Evolutionary conservation across 805 yeast genomes (phyloP).

Genomic region (Wickerhamomyces alni): DNA sequence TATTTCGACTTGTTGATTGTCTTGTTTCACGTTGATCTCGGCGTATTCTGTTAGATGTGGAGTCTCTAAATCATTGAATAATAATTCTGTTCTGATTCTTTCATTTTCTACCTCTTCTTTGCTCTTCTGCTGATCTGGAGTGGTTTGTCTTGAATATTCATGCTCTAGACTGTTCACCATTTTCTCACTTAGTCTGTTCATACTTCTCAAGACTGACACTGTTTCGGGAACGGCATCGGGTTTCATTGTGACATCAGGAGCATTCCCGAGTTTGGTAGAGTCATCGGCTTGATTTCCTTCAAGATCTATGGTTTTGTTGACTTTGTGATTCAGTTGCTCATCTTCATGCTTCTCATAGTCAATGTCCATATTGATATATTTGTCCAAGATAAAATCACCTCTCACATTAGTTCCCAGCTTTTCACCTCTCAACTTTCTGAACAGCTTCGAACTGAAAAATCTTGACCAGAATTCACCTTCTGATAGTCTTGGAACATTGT

Average conservation of each 20-base stretch:
- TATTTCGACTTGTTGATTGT: constrained; percentile 12
- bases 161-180: constrained; percentile 57
- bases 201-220: constrained; percentile 71
- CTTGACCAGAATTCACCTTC: constrained; percentile 97
- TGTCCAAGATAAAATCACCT: constrained; percentile 81
- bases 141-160: constrained; percentile 31
- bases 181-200: constrained; percentile 81
- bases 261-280: constrained; percentile 67
- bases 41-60: constrained; percentile 44
- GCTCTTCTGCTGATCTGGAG: constrained; percentile 29
- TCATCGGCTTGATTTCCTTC: constrained; percentile 80
- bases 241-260: constrained; percentile 86
- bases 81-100: constrained; percentile 36
- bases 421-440: constrained; percentile 86
- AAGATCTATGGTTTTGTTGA: constrained; percentile 70
- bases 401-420: constrained; percentile 67
- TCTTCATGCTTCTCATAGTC: constrained; percentile 45
- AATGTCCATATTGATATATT: constrained; percentile 67
- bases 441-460: constrained; percentile 85
- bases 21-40: constrained; percentile 28
- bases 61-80: constrained; percentile 46
- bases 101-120: constrained; percentile 31
- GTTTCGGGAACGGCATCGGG: constrained; percentile 57
- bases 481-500: constrained; percentile 79
- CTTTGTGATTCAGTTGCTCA: constrained; percentile 36